These are phyloP conservation scores for Tillandsia fasciculata DNA, from an alignment of 176 grass and related monocot species.

Conservation along the genomic window DNA sequence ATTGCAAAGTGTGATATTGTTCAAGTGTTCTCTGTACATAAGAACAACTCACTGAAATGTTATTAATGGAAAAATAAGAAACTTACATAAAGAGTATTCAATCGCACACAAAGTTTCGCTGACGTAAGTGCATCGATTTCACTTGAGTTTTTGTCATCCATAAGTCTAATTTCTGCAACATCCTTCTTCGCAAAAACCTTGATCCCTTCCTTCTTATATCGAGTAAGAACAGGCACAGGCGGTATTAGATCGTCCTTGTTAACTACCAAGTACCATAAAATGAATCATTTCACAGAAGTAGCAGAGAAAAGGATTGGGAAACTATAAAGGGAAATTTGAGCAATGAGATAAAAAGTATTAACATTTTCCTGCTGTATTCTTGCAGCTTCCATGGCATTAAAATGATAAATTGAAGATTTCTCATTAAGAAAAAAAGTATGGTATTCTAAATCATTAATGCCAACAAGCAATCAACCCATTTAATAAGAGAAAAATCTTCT, in stretches of 20 bases:
- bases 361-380: neutral
- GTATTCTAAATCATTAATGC: no score
- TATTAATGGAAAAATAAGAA: slow-evolving; percentile 21
- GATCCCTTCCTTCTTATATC: slow-evolving; percentile 94
- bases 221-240: slow-evolving; percentile 83
- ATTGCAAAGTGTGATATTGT: no score
- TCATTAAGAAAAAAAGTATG: neutral
- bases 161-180: slow-evolving; percentile 48
- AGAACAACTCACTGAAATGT: slow-evolving; percentile 4
- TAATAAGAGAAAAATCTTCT: no score
- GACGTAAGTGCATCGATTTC: slow-evolving; percentile 72
- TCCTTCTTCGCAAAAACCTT: slow-evolving; percentile 91
- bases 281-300: neutral
- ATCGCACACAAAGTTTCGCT: slow-evolving; percentile 75
- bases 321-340: neutral
- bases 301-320: slow-evolving; percentile 16
- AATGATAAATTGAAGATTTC: slow-evolving; percentile 7
- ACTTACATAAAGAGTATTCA: slow-evolving; percentile 97
- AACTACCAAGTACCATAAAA: slow-evolving; percentile 43
- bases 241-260: slow-evolving; percentile 85
- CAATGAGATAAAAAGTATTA: neutral
- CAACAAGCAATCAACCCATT: no score
- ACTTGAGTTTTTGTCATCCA: slow-evolving; percentile 69
- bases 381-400: neutral
- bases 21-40: no score